Percentiles rank a stretch among this genome's conserved stretches.
Conservation (phyloP, 495 filamentous ascomycete species). For the Corynascus novoguineensis region DNA sequence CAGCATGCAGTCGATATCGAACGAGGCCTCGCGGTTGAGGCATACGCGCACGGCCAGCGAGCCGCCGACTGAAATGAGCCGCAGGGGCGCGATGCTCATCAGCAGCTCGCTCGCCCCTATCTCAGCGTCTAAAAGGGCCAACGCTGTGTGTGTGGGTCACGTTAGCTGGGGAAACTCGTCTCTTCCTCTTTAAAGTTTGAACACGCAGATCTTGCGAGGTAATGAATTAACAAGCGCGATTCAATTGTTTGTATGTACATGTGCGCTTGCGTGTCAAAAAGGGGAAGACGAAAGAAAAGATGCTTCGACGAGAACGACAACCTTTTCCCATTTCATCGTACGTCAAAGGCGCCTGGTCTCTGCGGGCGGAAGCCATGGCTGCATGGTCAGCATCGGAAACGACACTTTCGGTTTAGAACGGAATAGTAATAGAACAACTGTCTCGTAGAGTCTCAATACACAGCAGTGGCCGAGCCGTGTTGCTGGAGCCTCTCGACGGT, state of each 20-base stretch:
- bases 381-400: too few relatives aligned
- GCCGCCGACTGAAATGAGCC: neutral
- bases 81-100: constrained; percentile 3
- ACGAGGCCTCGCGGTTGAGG: neutral
- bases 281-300: neutral
- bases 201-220: neutral
- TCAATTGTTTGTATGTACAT: too few relatives aligned
- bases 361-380: neutral
- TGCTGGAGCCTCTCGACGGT: too few relatives aligned
- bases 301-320: neutral
- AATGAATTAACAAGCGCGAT: neutral
- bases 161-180: neutral
- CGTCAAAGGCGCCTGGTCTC: neutral
- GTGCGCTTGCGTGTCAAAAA: too few relatives aligned
- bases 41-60: neutral
- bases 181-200: too few relatives aligned
- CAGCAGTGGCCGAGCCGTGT: too few relatives aligned
- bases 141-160: neutral
- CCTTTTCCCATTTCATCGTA: constrained; percentile 4
- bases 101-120: neutral
- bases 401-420: too few relatives aligned
- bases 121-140: neutral
- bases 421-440: too few relatives aligned
- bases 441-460: too few relatives aligned
- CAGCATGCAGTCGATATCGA: constrained; percentile 6